phyloP scores from a whole-genome alignment of 371 early-diverging fungal genomes.

The Dichotomocladium elegans region DNA sequence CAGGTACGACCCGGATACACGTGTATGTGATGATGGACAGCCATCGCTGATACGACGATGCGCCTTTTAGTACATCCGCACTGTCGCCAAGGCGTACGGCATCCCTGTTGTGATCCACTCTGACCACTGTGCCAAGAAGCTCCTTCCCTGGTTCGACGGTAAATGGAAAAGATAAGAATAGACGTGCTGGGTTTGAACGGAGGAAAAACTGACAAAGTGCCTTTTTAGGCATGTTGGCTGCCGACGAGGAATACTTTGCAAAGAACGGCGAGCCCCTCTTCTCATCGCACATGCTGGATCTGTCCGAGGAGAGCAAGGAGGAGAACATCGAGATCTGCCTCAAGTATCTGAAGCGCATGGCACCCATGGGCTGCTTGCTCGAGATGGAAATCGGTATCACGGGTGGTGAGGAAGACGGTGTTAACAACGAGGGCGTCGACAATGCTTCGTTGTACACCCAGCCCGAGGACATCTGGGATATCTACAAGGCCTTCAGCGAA shows the following conservation, averaged over 20 bases:
- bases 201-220: too few species aligned
- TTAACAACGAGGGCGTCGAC: constrained; percentile 87
- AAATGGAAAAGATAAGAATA: too few species aligned
- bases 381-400: constrained; percentile 96
- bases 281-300: constrained; percentile 95
- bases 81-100: constrained; percentile 85
- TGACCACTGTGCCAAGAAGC: constrained; percentile 93
- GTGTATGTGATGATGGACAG: too few species aligned
- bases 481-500: constrained; percentile 73
- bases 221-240: constrained; percentile 84
- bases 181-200: too few species aligned
- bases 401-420: constrained; percentile 92
- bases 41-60: background rate
- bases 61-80: constrained; percentile 58
- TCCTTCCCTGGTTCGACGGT: constrained; percentile 91
- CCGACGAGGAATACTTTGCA: constrained; percentile 88
- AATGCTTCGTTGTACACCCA: constrained; percentile 84
- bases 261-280: constrained; percentile 87
- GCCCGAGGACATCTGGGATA: constrained; percentile 90
- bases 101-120: constrained; percentile 86
- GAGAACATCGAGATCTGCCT: constrained; percentile 84
- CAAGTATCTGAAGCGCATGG: constrained; percentile 85
- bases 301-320: constrained; percentile 84
- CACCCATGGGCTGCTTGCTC: constrained; percentile 73
- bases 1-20: constrained; percentile 29